Evolutionary conservation across 2,329 filamentous ascomycete species (phyloP).

Genomic region (Colletotrichum siamense): DNA sequence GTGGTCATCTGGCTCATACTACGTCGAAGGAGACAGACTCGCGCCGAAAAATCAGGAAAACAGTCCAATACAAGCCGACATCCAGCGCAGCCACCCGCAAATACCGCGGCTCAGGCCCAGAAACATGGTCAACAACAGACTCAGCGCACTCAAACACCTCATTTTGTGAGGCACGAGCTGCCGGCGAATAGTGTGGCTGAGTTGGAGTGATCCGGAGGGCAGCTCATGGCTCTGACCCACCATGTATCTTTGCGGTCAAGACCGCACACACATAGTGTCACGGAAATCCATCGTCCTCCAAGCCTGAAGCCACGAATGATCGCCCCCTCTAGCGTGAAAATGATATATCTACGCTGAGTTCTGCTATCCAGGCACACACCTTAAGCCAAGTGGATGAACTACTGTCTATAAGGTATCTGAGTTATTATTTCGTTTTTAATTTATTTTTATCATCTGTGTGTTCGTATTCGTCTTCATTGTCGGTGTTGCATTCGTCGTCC

Average conservation of each 20-base stretch:
- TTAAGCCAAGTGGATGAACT: neutral
- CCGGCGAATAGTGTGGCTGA: neutral
- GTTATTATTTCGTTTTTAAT: neutral
- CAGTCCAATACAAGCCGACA: neutral
- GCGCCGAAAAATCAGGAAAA: neutral
- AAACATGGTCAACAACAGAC: neutral
- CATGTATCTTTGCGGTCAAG: neutral
- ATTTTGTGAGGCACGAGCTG: neutral
- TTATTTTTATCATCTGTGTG: neutral
- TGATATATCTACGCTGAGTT: neutral
- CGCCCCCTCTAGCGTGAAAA: neutral
- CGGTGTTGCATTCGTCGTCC: neutral
- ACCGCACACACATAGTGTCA: neutral
- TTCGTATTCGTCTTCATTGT: neutral
- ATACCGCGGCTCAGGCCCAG: accelerated
- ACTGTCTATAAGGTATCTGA: neutral
- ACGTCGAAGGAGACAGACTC: neutral
- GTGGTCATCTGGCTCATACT: neutral
- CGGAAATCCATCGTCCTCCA: neutral
- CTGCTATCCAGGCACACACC: neutral
- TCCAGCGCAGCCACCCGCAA: neutral
- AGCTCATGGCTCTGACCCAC: neutral
- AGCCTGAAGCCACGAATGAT: neutral
- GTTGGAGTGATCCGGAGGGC: neutral
- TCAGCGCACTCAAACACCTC: neutral